Conservation (phyloP, 495 filamentous ascomycete genomes). For the Parathielavia hyrcaniae region DNA sequence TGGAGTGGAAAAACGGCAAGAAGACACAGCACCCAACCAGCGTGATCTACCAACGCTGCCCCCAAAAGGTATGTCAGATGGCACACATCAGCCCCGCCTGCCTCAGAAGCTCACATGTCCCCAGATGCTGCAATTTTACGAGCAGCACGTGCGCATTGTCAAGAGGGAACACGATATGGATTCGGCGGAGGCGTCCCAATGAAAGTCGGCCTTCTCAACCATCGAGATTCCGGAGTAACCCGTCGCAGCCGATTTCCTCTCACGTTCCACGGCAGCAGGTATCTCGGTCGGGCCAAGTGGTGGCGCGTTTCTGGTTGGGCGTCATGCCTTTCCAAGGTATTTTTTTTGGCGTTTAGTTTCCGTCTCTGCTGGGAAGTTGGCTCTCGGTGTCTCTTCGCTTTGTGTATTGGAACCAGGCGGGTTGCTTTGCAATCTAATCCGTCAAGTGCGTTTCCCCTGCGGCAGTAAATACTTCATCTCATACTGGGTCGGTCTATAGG, state of each 20-base stretch:
- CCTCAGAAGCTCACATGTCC: conserved; percentile 10
- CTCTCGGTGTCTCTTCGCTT: background rate
- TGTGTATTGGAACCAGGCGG: background rate
- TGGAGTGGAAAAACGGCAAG: conserved; percentile 52
- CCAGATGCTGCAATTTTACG: conserved; percentile 58
- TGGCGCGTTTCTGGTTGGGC: background rate
- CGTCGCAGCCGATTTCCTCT: too few relatives aligned
- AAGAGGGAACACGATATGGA: conserved; percentile 25
- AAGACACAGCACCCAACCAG: conserved; percentile 55
- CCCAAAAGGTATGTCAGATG: conserved; percentile 47
- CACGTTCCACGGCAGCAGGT: background rate
- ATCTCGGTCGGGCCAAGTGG: background rate
- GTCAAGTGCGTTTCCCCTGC: too few relatives aligned
- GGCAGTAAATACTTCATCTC: too few relatives aligned
- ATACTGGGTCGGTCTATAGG: too few relatives aligned
- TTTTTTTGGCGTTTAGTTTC: background rate
- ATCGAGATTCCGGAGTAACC: background rate
- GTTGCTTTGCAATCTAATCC: too few relatives aligned
- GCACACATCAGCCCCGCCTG: too few relatives aligned
- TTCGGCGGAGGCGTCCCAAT: background rate
- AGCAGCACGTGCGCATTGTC: conserved; percentile 50
- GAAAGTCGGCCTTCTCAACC: background rate
- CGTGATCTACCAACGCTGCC: conserved; percentile 52
- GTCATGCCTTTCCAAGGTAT: background rate
- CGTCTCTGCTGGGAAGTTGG: background rate